Percentiles rank a stretch among this genome's conserved stretches.
Conservation (phyloP, 139 green algal genomes). For the Dunaliella primolecta region DNA sequence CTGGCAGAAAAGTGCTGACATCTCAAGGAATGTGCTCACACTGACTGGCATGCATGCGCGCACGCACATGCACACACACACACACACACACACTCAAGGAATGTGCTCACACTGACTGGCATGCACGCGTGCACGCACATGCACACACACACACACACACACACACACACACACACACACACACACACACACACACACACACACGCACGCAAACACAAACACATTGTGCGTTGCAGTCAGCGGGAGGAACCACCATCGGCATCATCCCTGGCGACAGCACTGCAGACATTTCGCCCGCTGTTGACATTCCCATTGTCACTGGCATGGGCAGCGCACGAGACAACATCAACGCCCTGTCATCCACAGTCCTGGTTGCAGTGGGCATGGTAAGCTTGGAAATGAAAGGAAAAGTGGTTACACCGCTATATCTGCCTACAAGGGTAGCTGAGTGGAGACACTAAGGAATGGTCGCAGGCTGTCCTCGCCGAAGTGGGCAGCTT, state of each 20-base stretch:
- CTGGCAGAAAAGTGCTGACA: too few relatives aligned
- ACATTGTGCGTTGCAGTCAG: conserved; percentile 3
- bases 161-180: background rate
- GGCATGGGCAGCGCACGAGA: conserved; percentile 39
- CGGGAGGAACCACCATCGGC: conserved; percentile 37
- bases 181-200: background rate
- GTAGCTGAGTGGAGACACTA: too few relatives aligned
- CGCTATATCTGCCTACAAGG: too few relatives aligned
- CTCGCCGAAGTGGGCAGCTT: too few relatives aligned
- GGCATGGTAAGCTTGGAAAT: conserved; percentile 37
- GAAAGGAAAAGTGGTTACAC: too few relatives aligned
- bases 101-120: background rate
- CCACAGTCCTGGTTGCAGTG: conserved; percentile 29
- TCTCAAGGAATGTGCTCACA: too few relatives aligned
- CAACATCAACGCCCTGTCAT: conserved; percentile 44
- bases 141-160: background rate
- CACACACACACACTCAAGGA: background rate
- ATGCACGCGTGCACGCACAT: background rate
- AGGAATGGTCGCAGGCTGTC: too few relatives aligned
- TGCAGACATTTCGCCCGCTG: conserved; percentile 13
- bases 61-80: background rate
- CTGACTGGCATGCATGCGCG: background rate
- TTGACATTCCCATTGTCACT: conserved; percentile 49
- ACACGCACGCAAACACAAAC: background rate
- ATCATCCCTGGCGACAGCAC: conserved; percentile 21